Conservation (phyloP, 1,284 basidiomycete genomes). For the Rhodotorula sp. region DNA sequence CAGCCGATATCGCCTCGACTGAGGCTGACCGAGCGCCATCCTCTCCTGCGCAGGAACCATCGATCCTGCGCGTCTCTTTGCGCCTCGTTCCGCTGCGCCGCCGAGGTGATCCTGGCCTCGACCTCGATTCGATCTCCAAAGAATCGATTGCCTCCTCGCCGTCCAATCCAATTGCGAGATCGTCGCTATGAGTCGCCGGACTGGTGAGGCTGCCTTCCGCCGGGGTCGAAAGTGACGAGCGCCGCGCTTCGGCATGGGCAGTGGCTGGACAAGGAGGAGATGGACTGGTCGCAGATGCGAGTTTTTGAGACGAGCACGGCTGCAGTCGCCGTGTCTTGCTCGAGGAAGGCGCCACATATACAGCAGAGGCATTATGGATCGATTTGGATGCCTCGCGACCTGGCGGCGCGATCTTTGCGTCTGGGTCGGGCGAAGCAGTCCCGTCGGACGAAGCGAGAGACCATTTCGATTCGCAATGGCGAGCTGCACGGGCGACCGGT, state of each 20-base stretch:
- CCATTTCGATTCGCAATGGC: background rate
- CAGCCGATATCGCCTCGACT: slow-evolving; percentile 23
- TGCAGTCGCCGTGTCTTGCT: background rate
- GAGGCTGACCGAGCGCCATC: background rate
- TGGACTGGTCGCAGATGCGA: background rate
- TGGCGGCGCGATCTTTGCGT: background rate
- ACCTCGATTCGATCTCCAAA: background rate
- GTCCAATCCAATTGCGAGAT: slow-evolving; percentile 4
- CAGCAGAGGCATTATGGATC: background rate
- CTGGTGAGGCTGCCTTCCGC: slow-evolving; percentile 23
- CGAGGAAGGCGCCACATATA: background rate
- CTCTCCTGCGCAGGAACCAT: too few species aligned
- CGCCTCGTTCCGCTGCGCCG: slow-evolving; percentile 8
- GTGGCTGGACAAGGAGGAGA: background rate
- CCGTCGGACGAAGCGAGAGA: background rate
- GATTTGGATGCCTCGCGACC: background rate
- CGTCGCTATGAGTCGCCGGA: slow-evolving; percentile 5
- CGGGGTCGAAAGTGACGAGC: slow-evolving; percentile 8
- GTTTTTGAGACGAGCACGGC: too few species aligned
- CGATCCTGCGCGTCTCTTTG: too few species aligned
- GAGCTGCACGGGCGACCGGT: background rate
- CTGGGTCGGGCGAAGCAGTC: background rate
- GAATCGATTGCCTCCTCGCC: background rate
- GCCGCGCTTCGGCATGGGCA: slow-evolving; percentile 1
- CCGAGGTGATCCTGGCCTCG: background rate